Evolutionary conservation across 2,329 filamentous ascomycete species (phyloP), one percentile per base, ranked within the genome.

Genomic region (Colletotrichum echinochloae): DNA sequence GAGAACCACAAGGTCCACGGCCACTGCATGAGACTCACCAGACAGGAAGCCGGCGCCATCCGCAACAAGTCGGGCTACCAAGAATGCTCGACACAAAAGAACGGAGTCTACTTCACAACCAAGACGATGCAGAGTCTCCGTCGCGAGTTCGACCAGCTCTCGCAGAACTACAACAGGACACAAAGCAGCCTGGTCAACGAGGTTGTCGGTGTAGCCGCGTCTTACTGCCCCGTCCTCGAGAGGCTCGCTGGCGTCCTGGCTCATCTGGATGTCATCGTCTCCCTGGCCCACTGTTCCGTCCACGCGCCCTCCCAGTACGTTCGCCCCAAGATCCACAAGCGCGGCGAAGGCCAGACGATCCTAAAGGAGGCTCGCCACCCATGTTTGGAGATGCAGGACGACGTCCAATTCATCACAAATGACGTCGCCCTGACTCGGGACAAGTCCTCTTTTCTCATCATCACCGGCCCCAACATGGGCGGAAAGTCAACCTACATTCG

Each of bases 401-500:
- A 99, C 77, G 91, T 99, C 51, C 95, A 95, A 73, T 99, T 99
- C 83, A 99, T 99, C 81, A 98, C 95, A 66, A 99, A 99, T 79
- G 95, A 99, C 75, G 94, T 98, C 28, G 90, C 91, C 63, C 89
- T 99, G 46, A 86, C 89, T 6, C 91, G 94, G 11, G 91, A 91
- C 67, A 86, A 89, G 57, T 97, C 94, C 0, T 94, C 95, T 3
- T 98, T 99, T 82, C 87, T 98, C 48, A 95, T 98, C 83, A 98
- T 98, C 79, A 98, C 95, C 0, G 96, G 96, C 0, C 96, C 96
- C 60, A 99, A 99, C 82, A 99, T 99, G 96, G 97, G 96, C 75
- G 96, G 96, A 76, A 99, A 99, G 83, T 97, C 94, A 11, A 99
- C 95, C 0, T 99, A 98, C 79, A 99, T 99, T 78, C 92, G 97